These are phyloP conservation scores for Crassisporium funariophilum DNA, from an alignment of 768 basidiomycete species.

Conservation along the genomic window DNA sequence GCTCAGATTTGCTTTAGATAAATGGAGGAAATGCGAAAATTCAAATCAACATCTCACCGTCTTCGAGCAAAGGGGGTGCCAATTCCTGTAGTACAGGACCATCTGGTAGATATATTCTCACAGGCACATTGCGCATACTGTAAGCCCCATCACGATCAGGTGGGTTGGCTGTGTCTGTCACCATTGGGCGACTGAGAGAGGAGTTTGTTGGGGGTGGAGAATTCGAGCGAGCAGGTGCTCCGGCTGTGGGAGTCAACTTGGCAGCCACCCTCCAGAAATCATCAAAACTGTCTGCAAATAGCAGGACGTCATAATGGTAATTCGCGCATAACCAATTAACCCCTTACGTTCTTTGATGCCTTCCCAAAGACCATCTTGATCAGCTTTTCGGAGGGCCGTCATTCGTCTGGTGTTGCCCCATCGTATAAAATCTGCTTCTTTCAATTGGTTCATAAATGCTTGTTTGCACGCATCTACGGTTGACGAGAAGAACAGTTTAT, in stretches of 20 bases:
- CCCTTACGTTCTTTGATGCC: slow-evolving; percentile 89
- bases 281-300: slow-evolving; percentile 84
- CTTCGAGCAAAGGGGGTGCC: slow-evolving; percentile 74
- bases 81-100: slow-evolving; percentile 92
- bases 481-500: slow-evolving; percentile 81
- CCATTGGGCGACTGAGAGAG: slow-evolving; percentile 66
- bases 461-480: slow-evolving; percentile 87
- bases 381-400: slow-evolving; percentile 85
- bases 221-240: slow-evolving; percentile 57
- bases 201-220: slow-evolving; percentile 58
- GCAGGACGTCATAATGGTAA: slow-evolving; percentile 8
- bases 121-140: slow-evolving; percentile 84
- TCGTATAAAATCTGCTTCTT: slow-evolving; percentile 95
- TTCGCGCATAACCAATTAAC: slow-evolving; percentile 8
- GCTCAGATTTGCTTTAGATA: slow-evolving; percentile 5
- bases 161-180: slow-evolving; percentile 56
- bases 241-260: slow-evolving; percentile 89
- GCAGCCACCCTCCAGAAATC: slow-evolving; percentile 92
- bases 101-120: slow-evolving; percentile 86
- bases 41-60: slow-evolving; percentile 53
- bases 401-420: slow-evolving; percentile 97
- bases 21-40: neutral
- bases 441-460: slow-evolving; percentile 92
- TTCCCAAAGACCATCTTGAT: slow-evolving; percentile 97
- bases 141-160: slow-evolving; percentile 83